Evolutionary conservation across 768 basidiomycete species (phyloP), one percentile per base, ranked within the genome.

Genomic region (Hysterangium stoloniferum): DNA sequence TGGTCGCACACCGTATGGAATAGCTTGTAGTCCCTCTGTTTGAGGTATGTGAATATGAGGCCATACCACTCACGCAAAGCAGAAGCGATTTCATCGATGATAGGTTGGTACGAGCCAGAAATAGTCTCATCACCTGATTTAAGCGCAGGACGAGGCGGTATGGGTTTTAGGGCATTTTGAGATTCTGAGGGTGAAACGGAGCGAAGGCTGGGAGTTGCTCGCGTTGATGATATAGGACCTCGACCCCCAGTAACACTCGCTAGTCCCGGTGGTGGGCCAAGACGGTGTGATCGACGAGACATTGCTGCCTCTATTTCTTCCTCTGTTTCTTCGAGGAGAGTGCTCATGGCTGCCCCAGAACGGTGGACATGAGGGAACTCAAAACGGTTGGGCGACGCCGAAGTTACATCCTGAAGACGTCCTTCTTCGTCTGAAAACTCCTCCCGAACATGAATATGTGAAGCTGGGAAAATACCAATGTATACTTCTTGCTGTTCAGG

Each of bases 11-110:
- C 90, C 6, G 79, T 72, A 54, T 84, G 79, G 66, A 98, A 98
- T 17, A 93, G 78, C 35, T 78, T 78, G 70, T 98, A 98, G 59
- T 97, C 88, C 48, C 93, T 79, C 38, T 81, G 75, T 7, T 86
- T 84, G 35, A 98, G 83, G 64, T 96, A 93, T 55, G 84, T 84
- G 61, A 91, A 93, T 77, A 97, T 85, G 45, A 92, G 71, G 31
- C 79, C 78, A 60, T 95, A 86, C 93, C 94, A 98, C 77, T 98
- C 95, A 33, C 95, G 82, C 37, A 98, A 70, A 0, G 95, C 94
- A 6, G 91, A 95, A 0, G 95, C 90, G 57, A 98, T 95, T 71
- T 98, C 95, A 67, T 98, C 95, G 45, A 98, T 81, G 61, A 98
- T 84, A 8, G 95, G 95, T 61, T 96, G 93, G 2, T 65, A 69